A percentile compares a stretch with the other conserved stretches of the same genome.
Conservation (phyloP, 331 rosid species). For the Cydonia oblonga region DNA sequence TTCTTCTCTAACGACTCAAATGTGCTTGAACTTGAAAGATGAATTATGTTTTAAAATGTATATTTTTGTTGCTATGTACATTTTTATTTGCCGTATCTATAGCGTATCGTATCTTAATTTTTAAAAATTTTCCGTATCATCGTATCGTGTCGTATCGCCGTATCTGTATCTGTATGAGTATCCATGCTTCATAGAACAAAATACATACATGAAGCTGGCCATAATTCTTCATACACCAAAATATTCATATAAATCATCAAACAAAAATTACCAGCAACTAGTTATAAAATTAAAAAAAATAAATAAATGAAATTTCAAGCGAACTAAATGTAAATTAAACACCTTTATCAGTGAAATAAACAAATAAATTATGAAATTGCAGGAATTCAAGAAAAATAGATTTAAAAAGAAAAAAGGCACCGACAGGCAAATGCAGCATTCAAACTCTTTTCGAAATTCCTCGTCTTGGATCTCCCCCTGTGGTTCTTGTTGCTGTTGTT, state of each 20-base stretch:
- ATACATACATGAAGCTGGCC: background rate
- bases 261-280: background rate
- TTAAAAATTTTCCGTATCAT: no score
- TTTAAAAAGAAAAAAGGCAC: background rate
- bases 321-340: background rate
- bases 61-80: no score
- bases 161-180: no score
- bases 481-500: background rate
- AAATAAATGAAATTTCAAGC: background rate
- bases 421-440: conserved; percentile 6
- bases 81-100: no score
- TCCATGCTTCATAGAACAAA: no score
- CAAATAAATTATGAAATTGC: background rate
- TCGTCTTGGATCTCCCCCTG: background rate
- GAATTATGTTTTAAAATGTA: no score
- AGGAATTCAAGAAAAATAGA: background rate
- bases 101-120: no score
- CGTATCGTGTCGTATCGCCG: no score
- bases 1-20: no score
- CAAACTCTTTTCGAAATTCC: background rate
- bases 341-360: background rate
- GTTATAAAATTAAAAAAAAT: no score
- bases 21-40: no score
- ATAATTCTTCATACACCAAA: background rate
- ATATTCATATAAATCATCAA: background rate